A percentile compares a stretch with the other conserved stretches of the same genome.
Conservation (phyloP, 345 rosid species). For the Arabidopsis arenosa region DNA sequence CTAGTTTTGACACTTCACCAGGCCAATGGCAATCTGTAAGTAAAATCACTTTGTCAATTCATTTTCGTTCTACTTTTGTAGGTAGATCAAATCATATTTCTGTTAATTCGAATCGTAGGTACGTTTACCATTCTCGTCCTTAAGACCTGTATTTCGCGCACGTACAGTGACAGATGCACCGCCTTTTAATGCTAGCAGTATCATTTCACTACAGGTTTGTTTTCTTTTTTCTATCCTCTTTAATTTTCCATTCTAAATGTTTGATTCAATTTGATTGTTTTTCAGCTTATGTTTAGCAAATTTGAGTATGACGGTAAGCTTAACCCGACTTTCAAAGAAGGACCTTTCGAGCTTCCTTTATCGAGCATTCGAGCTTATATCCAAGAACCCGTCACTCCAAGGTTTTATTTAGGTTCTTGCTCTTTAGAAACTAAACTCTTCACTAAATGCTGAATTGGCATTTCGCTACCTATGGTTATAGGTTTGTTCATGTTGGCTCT, state of each 20-base stretch:
- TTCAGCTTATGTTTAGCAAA: slow-evolving; percentile 98
- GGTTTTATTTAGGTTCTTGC: slow-evolving; percentile 48
- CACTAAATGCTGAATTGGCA: neutral
- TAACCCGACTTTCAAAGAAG: slow-evolving; percentile 87
- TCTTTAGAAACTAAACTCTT: neutral
- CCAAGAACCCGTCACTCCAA: slow-evolving; percentile 82
- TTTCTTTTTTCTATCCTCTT: neutral
- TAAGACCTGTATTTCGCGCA: slow-evolving; percentile 92
- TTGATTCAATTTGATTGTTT: slow-evolving; percentile 23
- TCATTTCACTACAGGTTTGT: slow-evolving; percentile 81
- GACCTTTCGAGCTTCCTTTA: slow-evolving; percentile 82
- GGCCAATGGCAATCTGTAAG: slow-evolving; percentile 94
- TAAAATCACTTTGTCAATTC: slow-evolving; percentile 3
- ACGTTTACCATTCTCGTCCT: slow-evolving; percentile 73
- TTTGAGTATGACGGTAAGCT: slow-evolving; percentile 94
- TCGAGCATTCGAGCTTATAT: slow-evolving; percentile 66
- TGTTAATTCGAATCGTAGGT: slow-evolving; percentile 51
- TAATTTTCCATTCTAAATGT: neutral
- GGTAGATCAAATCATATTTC: neutral
- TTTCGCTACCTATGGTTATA: slow-evolving; percentile 30
- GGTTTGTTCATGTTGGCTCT: slow-evolving; percentile 93
- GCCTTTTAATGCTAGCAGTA: slow-evolving; percentile 71
- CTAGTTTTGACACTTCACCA: slow-evolving; percentile 73
- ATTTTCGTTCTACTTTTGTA: neutral
- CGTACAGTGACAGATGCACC: slow-evolving; percentile 73